Evolutionary conservation across 768 basidiomycete species (phyloP), one percentile per base, ranked within the genome.

Genomic region (Termitomyces sp.): DNA sequence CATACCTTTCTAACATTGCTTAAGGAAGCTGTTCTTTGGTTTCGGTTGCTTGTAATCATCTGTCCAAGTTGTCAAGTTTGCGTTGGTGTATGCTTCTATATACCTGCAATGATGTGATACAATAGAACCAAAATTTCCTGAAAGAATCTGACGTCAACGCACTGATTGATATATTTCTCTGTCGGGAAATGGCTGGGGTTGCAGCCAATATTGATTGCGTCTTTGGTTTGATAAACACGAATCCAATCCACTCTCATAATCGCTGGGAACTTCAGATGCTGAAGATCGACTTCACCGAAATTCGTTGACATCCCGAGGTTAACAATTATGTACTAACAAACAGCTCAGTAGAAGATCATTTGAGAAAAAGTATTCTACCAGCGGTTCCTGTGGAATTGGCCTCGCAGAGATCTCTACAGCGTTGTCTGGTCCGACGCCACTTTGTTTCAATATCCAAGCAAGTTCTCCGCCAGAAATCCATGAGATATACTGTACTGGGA

Each of bases 221-320:
- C 70, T 65, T 79, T 74, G 3, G 83, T 83, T 68, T 97, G 95
- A 71, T 97, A 98, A 8, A 98, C 90, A 24, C 95, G 84, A 55
- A 98, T 84, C 74, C 88, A 97, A 68, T 97, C 92, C 43, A 96
- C 76, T 49, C 74, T 76, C 90, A 97, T 86, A 3, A 66, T 74
- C 4, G 85, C 70, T 8, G 94, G 93, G 73, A 92, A 94, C 18
- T 72, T 74, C 22, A 96, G 74, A 58, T 87, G 76, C 18, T 79
- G 71, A 51, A 91, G 77, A 72, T 97, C 87, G 52, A 94, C 84
- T 4, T 70, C 49, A 10, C 79, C 78, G 36, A 97, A 97, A 70
- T 88, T 90, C 54, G 75, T 72, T 3, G 92, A 94, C 71, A 96
- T 85, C 54, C 92, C 94, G 65, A 94, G 73, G 69, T 95, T 94